Conservation (phyloP, 495 filamentous ascomycete genomes). For the Annulohypoxylon nitens region DNA sequence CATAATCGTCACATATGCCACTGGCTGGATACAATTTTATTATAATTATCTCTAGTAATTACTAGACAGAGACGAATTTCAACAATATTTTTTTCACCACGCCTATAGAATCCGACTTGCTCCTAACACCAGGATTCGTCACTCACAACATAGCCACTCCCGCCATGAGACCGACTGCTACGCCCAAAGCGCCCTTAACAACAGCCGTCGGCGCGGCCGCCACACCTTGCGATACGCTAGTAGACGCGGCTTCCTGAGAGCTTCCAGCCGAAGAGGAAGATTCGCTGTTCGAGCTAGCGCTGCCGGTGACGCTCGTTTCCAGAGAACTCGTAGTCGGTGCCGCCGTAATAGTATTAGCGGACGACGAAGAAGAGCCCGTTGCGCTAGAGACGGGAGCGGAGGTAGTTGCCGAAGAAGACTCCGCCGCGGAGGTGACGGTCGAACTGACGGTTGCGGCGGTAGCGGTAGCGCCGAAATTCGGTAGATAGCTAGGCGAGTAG, state of each 20-base stretch:
- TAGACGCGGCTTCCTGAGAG: slow-evolving; percentile 25
- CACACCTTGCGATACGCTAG: slow-evolving; percentile 31
- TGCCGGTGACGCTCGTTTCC: not conserved
- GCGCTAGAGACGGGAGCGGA: not conserved
- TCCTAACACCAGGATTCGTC: not conserved
- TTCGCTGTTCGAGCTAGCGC: slow-evolving; percentile 12
- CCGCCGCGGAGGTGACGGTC: slow-evolving; percentile 6
- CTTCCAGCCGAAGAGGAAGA: slow-evolving; percentile 29
- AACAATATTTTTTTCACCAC: not conserved
- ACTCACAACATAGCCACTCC: slow-evolving; percentile 45
- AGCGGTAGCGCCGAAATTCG: slow-evolving; percentile 49
- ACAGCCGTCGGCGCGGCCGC: slow-evolving; percentile 41
- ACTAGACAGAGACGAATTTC: not conserved
- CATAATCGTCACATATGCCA: too few relatives aligned
- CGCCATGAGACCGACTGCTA: slow-evolving; percentile 39
- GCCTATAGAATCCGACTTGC: not conserved
- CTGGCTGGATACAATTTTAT: not conserved
- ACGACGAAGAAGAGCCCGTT: not conserved
- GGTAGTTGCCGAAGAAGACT: slow-evolving; percentile 4
- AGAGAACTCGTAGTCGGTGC: slow-evolving; percentile 20
- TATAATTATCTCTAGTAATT: not conserved
- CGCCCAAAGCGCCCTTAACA: slow-evolving; percentile 43
- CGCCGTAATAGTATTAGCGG: slow-evolving; percentile 27
- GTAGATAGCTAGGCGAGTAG: slow-evolving; percentile 63
- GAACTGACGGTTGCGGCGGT: slow-evolving; percentile 38